phyloP scores from a whole-genome alignment of 2,329 filamentous ascomycete species.

The Bipolaris sorokiniana region DNA sequence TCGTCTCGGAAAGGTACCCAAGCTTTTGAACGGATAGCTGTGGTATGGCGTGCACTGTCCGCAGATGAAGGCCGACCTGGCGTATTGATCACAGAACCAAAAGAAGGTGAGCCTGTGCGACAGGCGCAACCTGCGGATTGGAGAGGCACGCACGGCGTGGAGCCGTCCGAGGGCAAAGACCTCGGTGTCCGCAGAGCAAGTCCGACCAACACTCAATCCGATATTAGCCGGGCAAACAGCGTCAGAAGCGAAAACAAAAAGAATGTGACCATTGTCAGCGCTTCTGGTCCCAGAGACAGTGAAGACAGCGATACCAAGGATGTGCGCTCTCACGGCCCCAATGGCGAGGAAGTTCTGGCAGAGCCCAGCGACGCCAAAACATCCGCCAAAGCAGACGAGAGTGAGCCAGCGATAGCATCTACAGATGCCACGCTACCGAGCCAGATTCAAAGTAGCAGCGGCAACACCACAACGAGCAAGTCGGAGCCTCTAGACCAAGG shows the following conservation, averaged over 20 bases:
- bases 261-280: constrained; percentile 33
- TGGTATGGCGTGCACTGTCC: constrained; percentile 74
- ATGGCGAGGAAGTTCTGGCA: constrained; percentile 41
- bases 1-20: constrained; percentile 80
- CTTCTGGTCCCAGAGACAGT: constrained; percentile 33
- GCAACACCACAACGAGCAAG: constrained; percentile 2
- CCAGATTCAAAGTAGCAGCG: constrained; percentile 21
- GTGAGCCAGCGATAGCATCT: constrained; percentile 17
- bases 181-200: constrained; percentile 72
- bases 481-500: constrained; percentile 10
- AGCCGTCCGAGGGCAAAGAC: constrained; percentile 62
- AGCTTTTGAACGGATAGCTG: constrained; percentile 80
- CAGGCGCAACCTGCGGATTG: constrained; percentile 76
- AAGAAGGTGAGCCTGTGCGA: constrained; percentile 69
- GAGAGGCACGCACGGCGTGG: constrained; percentile 61
- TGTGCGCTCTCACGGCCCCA: constrained; percentile 49
- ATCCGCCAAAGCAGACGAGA: constrained; percentile 23
- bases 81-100: constrained; percentile 68
- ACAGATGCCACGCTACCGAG: constrained; percentile 25
- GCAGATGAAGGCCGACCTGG: constrained; percentile 39
- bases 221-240: constrained; percentile 76
- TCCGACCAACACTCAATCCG: constrained; percentile 62
- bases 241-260: constrained; percentile 55
- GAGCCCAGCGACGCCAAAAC: constrained; percentile 30
- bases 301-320: constrained; percentile 48